Percentiles rank a stretch among this genome's conserved stretches.
These are phyloP conservation scores for Solanum peruvianum DNA, from an alignment of 257 asterid genomes.

Conservation along the genomic window DNA sequence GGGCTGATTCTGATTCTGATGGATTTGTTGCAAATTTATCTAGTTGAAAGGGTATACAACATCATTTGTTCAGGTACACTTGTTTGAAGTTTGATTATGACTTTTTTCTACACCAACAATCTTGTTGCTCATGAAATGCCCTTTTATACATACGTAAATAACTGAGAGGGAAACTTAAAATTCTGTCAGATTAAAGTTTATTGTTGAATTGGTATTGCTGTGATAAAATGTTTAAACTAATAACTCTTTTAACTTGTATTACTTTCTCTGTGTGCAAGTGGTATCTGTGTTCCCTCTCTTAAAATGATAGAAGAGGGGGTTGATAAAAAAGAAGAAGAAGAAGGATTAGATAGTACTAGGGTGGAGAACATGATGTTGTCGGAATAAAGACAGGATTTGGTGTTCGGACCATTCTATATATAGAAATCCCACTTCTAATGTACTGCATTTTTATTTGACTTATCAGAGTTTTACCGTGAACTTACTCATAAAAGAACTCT, in stretches of 20 bases:
- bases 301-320: too few species aligned
- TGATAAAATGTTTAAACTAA: not conserved
- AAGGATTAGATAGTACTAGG: not conserved
- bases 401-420: not conserved
- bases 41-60: constrained; percentile 60
- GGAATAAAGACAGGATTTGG: not conserved
- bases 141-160: not conserved
- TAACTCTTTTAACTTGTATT: not conserved
- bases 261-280: not conserved
- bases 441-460: not conserved
- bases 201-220: not conserved
- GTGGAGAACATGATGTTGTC: not conserved
- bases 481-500: not conserved
- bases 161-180: not conserved
- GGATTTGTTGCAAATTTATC: constrained; percentile 87
- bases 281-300: not conserved
- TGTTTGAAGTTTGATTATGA: not conserved
- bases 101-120: not conserved
- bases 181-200: not conserved
- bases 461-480: not conserved
- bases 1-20: constrained; percentile 92
- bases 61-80: constrained; percentile 74
- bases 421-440: not conserved
- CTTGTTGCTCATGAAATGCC: not conserved
- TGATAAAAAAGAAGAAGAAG: not conserved